Conservation (phyloP, 2,329 filamentous ascomycete species). For the Clarireedia sp. region DNA sequence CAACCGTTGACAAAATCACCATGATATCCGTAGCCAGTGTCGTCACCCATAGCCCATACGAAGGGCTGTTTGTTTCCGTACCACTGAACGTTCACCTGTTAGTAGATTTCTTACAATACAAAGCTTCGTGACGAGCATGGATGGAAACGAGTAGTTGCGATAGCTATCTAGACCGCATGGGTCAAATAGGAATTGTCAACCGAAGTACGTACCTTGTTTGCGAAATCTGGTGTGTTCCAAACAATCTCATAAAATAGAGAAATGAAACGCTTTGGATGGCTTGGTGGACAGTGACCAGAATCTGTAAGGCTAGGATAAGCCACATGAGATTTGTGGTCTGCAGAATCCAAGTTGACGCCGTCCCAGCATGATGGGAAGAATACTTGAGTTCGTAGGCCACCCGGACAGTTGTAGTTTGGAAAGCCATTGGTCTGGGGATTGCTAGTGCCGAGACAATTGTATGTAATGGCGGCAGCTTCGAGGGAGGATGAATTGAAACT, state of each 20-base stretch:
- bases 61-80: conserved; percentile 39
- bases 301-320: conserved; percentile 41
- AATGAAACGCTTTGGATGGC: conserved; percentile 46
- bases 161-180: neutral
- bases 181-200: too few species aligned
- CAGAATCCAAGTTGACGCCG: conserved; percentile 45
- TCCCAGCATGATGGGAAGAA: conserved; percentile 58
- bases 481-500: conserved; percentile 36
- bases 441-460: conserved; percentile 44
- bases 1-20: conserved; percentile 53
- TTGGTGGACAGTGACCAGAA: conserved; percentile 40
- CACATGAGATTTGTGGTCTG: conserved; percentile 49
- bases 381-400: conserved; percentile 44
- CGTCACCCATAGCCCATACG: conserved; percentile 43
- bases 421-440: conserved; percentile 40
- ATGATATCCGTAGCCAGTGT: conserved; percentile 47
- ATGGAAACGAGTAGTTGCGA: neutral
- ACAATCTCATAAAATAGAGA: conserved; percentile 54
- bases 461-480: conserved; percentile 45
- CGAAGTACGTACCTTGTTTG: conserved; percentile 28
- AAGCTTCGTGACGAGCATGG: neutral
- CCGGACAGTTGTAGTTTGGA: conserved; percentile 46
- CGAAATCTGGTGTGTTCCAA: conserved; percentile 45
- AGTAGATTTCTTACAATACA: neutral
- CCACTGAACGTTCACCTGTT: conserved; percentile 28